These are phyloP conservation scores for Recurvomyces mirabilis DNA, from an alignment of 495 filamentous ascomycete genomes.

Conservation along the genomic window DNA sequence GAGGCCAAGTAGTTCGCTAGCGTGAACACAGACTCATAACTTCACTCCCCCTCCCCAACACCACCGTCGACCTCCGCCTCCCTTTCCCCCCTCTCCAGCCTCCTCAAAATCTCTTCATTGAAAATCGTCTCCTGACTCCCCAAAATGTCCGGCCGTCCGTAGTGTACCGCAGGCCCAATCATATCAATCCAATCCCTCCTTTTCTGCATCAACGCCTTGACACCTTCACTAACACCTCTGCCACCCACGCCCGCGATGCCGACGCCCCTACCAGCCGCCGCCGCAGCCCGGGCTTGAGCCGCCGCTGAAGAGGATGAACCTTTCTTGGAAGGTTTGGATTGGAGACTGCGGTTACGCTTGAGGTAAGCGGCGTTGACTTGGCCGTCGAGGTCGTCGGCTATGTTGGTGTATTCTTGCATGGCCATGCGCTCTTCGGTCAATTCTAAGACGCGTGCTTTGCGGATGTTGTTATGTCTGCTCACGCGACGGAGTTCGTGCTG, in stretches of 20 bases:
- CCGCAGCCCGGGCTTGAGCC: constrained; percentile 46
- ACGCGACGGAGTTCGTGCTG: constrained; percentile 72
- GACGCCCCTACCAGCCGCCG: constrained; percentile 40
- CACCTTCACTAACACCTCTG: constrained; percentile 82
- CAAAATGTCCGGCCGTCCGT: constrained; percentile 52
- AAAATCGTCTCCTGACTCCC: constrained; percentile 51
- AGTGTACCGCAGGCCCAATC: constrained; percentile 77
- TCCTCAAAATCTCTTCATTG: constrained; percentile 42
- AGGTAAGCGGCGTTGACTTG: constrained; percentile 93
- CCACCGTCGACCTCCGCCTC: constrained; percentile 72
- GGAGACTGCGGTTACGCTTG: constrained; percentile 89
- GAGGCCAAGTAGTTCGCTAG: too few relatives aligned
- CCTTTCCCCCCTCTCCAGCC: constrained; percentile 42
- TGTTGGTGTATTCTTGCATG: constrained; percentile 89
- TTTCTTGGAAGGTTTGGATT: constrained; percentile 71
- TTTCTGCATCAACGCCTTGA: constrained; percentile 80
- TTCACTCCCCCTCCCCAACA: constrained; percentile 54
- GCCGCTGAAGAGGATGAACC: too few relatives aligned
- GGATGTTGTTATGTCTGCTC: constrained; percentile 74
- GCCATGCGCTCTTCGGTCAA: constrained; percentile 85
- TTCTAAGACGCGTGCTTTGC: constrained; percentile 74
- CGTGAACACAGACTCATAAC: too few relatives aligned
- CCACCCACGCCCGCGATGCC: constrained; percentile 43
- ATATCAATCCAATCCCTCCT: constrained; percentile 74
- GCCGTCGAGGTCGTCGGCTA: constrained; percentile 88